Conservation (phyloP, 306 rosid genomes). For the Pueraria montana region DNA sequence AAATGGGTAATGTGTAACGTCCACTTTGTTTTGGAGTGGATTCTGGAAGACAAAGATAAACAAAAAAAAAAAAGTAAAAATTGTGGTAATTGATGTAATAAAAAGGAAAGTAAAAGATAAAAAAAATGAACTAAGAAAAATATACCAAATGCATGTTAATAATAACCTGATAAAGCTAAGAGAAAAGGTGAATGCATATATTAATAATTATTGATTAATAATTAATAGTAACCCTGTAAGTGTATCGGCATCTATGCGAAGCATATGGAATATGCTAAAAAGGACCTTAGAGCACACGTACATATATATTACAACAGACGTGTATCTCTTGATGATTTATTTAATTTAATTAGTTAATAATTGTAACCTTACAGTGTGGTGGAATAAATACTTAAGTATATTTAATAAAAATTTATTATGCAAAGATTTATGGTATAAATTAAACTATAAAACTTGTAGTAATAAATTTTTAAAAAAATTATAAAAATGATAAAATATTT, state of each 20-base stretch:
- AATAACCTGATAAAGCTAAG: background rate
- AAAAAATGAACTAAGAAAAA: background rate
- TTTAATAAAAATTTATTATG: background rate
- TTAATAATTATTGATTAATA: no score
- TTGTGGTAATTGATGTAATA: background rate
- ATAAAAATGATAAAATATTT: no score
- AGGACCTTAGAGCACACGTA: no score
- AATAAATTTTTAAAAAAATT: background rate
- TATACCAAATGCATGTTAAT: background rate
- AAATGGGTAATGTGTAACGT: background rate
- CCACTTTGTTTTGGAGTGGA: background rate
- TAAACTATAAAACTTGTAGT: background rate
- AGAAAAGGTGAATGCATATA: background rate
- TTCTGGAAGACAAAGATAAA: background rate
- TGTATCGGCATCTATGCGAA: background rate
- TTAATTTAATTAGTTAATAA: no score
- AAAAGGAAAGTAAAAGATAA: background rate
- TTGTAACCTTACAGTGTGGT: background rate
- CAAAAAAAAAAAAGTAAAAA: background rate
- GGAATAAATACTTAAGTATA: background rate
- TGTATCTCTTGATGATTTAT: no score
- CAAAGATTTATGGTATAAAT: background rate
- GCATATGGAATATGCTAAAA: background rate
- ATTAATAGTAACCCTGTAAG: background rate
- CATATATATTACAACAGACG: no score